Base-by-base conservation (phyloP, 2,329 filamentous ascomycete species). In the Penicillium sp. region DNA sequence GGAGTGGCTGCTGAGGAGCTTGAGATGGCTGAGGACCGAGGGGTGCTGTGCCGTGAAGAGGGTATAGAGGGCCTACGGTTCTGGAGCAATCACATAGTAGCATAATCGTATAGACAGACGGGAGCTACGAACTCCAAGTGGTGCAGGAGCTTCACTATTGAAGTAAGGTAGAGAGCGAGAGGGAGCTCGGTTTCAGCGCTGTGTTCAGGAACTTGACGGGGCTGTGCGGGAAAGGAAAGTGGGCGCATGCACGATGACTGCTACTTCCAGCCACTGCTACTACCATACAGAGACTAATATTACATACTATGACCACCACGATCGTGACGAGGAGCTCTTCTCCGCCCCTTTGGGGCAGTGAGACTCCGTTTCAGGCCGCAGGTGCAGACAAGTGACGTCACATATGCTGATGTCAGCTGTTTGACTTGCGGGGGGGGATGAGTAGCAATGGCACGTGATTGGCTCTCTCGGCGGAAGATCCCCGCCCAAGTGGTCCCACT, bases 1-100 rank as follows among this genome's bases (percentile, higher is more conserved):
- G 95, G 95, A 8, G 94, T 99, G 22, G 95, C 95, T 1, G 90
- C 90, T 60, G 95, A 98, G 74, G 95, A 99, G 78, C 82, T 99
- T 12, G 91, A 97, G 73, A 97, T 99, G 94, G 93, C 93, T 0
- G 95, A 99, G 75, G 94, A 98, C 74, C 87, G 85, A 57, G 95
- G 95, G 0, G 86, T 88, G 2, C 75, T 99, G 20, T 98, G 94
- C 74, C 88, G 95, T 50, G 95, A 99, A 74, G 93, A 96, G 69
- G 89, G 92, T 4, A 86, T 98, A 14, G 93, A 97, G 74, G 95
- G 95, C 0, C 81, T 96, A 49, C 89, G 89, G 69, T 99, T 96
- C 75, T 99, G 95, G 95, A 88, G 90, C 76, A 99, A 99, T 71
- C 84, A 74, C 60, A 66, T 82, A 45, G 57, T 47, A 8, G 34